Evolutionary conservation across 768 basidiomycete species (phyloP).

Genomic region (Lentinus brumalis): DNA sequence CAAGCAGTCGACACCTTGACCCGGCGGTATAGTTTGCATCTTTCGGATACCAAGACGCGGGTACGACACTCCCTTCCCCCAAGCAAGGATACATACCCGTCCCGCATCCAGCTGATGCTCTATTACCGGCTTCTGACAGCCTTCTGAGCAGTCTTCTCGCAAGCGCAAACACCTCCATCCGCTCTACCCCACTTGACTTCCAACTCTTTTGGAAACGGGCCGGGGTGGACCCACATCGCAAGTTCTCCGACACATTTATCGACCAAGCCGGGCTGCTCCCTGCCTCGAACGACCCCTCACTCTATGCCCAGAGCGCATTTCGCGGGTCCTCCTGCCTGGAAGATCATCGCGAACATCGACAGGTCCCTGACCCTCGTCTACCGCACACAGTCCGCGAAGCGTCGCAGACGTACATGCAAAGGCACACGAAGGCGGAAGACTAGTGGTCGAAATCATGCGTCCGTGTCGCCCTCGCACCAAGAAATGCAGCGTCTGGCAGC

Average conservation of each 20-base stretch:
- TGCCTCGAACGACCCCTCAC: background rate
- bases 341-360: constrained; percentile 39
- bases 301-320: background rate
- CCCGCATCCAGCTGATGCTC: constrained; percentile 76
- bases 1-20: constrained; percentile 8
- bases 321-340: constrained; percentile 26
- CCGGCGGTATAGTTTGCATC: constrained; percentile 37
- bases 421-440: background rate
- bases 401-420: background rate
- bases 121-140: constrained; percentile 70
- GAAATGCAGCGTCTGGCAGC: constrained; percentile 47
- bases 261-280: constrained; percentile 25
- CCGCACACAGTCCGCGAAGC: constrained; percentile 32
- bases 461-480: constrained; percentile 4
- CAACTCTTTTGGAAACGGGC: constrained; percentile 51
- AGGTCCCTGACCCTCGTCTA: constrained; percentile 52
- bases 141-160: constrained; percentile 56
- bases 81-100: constrained; percentile 55
- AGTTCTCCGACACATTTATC: constrained; percentile 56
- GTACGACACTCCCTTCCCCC: constrained; percentile 49
- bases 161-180: constrained; percentile 25
- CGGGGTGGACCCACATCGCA: constrained; percentile 41
- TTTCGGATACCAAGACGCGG: constrained; percentile 77
- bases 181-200: constrained; percentile 47
- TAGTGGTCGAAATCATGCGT: background rate